Conservation (phyloP, 2,329 filamentous ascomycete species). For the Phyllosticta citriasiana region DNA sequence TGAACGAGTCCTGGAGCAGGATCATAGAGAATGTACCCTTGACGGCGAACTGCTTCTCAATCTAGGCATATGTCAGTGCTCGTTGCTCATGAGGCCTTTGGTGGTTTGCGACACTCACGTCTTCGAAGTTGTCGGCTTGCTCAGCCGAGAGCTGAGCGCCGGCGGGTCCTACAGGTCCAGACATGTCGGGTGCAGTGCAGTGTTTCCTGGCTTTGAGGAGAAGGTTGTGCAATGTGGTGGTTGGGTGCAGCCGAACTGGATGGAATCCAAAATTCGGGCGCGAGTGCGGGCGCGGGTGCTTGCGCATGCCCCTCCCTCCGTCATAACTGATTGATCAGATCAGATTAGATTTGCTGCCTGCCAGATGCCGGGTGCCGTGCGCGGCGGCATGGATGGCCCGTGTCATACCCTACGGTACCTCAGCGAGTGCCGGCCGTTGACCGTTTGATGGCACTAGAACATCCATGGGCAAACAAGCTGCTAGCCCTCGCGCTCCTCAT, state of each 20-base stretch:
- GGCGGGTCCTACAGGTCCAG: conserved; percentile 5
- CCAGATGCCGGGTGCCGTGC: not conserved
- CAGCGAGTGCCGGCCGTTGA: not conserved
- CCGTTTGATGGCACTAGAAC: not conserved
- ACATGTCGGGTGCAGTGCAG: not conserved
- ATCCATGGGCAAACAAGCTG: not conserved
- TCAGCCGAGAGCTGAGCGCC: conserved; percentile 40
- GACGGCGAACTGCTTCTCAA: conserved; percentile 98
- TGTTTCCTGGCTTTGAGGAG: not conserved
- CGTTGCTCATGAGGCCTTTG: conserved; percentile 1
- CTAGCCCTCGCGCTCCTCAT: not conserved
- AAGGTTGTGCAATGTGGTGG: not conserved
- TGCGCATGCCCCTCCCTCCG: not conserved
- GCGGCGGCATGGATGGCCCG: not conserved
- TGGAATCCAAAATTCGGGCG: not conserved
- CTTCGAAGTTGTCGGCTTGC: conserved; percentile 59
- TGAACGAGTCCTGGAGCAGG: not conserved
- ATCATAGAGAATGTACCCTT: conserved; percentile 52
- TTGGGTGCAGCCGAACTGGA: not conserved
- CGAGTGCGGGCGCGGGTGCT: not conserved
- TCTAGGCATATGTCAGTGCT: conserved; percentile 43
- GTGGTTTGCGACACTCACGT: conserved; percentile 39
- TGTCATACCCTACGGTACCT: not conserved
- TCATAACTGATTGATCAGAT: not conserved
- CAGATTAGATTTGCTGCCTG: not conserved